Base-by-base conservation (phyloP, 2,329 filamentous ascomycete species). In the Cladobotryum mycophilum region DNA sequence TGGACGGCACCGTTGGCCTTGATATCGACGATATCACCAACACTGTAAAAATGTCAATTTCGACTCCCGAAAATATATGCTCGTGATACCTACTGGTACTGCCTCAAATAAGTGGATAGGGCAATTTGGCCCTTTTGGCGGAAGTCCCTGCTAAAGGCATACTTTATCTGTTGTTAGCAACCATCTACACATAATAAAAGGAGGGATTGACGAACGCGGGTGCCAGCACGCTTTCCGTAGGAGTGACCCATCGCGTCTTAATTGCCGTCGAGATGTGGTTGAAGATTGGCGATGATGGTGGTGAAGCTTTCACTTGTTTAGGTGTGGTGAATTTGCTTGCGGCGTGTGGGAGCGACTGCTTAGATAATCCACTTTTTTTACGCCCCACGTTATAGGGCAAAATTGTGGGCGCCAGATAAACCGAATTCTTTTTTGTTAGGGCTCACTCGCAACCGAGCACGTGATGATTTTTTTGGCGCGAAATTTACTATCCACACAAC, bases 11-110 rank as follows among this genome's bases (percentile, higher is more conserved):
- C 93, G 81, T 99, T 97, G 71, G 88, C 88, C 79, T 95, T 95
- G 74, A 99, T 89, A 74, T 99, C 93, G 70, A 99, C 93, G 67
- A 97, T 96, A 71, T 99, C 93, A 75, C 93, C 93, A 70, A 99
- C 93, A 74, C 85, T 89, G 66, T 56, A 61, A 53, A 61, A 54
- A 46, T 60, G 69, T 85, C 68, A 82, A 74, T 65, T 20, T 20
- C 43, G 40, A 18, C 17, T 46, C 55, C 13, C 48, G 5, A 47
- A 46, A 20, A 25, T 7, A 30, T 30, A 30, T 11, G 25, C 38
- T 60, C 52, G 49, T 45, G 46, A 25, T 53, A 66, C 67, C 58
- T 55, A 89, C 85, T 86, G 89, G 87, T 95, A 97, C 72, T 88
- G 82, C 75, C 85, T 85, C 69, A 99, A 80, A 83, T 97, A 99